Percentiles rank a stretch among this genome's conserved stretches.
Conservation (phyloP, 176 grass and related monocot species). For the Saccharum spontaneum region DNA sequence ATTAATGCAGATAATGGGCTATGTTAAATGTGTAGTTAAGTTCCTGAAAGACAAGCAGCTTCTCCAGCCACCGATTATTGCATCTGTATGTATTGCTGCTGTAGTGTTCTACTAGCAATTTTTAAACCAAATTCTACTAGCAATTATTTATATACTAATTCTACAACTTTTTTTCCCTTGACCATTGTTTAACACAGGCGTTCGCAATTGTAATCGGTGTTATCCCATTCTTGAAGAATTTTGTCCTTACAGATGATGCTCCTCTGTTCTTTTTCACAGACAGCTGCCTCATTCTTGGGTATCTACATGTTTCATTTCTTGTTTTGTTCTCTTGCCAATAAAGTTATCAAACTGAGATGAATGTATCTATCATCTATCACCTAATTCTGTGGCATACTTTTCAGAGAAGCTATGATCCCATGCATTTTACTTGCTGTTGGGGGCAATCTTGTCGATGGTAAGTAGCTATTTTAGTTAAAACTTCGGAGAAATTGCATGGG, state of each 20-base stretch:
- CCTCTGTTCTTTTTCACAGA: constrained; percentile 99
- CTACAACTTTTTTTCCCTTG: constrained; percentile 9
- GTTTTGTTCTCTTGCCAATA: neutral
- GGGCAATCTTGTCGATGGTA: constrained; percentile 99
- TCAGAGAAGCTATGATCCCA: constrained; percentile 98
- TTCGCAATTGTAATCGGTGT: constrained; percentile 79
- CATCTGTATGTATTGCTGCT: constrained; percentile 65
- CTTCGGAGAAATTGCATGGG: neutral
- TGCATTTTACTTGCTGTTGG: constrained; percentile 99
- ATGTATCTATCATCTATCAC: neutral
- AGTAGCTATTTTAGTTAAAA: constrained; percentile 33
- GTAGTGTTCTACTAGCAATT: constrained; percentile 17
- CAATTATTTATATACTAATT: constrained; percentile 4
- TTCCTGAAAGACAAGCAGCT: constrained; percentile 81
- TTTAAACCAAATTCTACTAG: neutral
- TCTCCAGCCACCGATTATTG: constrained; percentile 80
- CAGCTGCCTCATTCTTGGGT: constrained; percentile 99
- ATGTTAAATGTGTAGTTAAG: constrained; percentile 41
- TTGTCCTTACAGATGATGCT: constrained; percentile 86
- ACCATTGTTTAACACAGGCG: constrained; percentile 42
- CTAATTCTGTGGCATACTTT: constrained; percentile 19
- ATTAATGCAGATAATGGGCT: constrained; percentile 65
- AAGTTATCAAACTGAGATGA: constrained; percentile 5
- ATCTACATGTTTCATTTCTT: constrained; percentile 35
- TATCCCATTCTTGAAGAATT: constrained; percentile 85